Conservation (phyloP, 176 grass and related monocot species). For the Cenchrus fungigraminus region DNA sequence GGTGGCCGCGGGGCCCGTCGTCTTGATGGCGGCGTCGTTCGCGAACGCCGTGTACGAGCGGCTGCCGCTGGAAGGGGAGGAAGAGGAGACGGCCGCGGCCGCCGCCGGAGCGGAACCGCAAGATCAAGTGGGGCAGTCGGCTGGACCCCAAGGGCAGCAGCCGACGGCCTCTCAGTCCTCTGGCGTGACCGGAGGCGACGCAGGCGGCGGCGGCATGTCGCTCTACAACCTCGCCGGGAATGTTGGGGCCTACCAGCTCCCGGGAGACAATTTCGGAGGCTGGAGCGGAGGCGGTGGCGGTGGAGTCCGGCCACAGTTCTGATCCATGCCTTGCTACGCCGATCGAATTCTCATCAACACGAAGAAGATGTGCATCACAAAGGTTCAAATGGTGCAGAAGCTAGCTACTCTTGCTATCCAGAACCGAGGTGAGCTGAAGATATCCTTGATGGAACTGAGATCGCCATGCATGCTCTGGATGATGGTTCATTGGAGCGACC, state of each 20-base stretch:
- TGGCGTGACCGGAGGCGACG: conserved; percentile 72
- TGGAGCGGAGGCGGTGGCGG: conserved; percentile 65
- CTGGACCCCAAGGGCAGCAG: conserved; percentile 57
- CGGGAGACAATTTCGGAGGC: conserved; percentile 67
- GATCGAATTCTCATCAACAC: not conserved
- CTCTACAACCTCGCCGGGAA: conserved; percentile 87
- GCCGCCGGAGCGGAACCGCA: conserved; percentile 36
- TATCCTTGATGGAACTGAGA: not conserved
- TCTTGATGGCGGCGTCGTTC: conserved; percentile 93
- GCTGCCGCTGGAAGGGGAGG: conserved; percentile 71
- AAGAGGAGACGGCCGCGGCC: conserved; percentile 55
- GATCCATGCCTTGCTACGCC: conserved; percentile 17
- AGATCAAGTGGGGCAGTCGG: conserved; percentile 53
- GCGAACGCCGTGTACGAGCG: conserved; percentile 93
- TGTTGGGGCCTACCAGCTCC: conserved; percentile 71
- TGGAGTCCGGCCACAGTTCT: conserved; percentile 77
- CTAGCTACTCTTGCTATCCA: conserved; percentile 31
- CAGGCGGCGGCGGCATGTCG: conserved; percentile 60
- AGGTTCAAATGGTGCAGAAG: conserved; percentile 34
- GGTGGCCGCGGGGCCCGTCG: conserved; percentile 79
- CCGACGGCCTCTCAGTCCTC: conserved; percentile 79
- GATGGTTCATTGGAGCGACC: conserved; percentile 29
- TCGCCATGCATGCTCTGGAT: conserved; percentile 21
- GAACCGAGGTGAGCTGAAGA: not conserved
- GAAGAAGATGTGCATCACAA: conserved; percentile 10